Evolutionary conservation across 129 eudicot species (phyloP), one percentile per base, ranked within the genome.

Genomic region (Gnaphalium uliginosum): DNA sequence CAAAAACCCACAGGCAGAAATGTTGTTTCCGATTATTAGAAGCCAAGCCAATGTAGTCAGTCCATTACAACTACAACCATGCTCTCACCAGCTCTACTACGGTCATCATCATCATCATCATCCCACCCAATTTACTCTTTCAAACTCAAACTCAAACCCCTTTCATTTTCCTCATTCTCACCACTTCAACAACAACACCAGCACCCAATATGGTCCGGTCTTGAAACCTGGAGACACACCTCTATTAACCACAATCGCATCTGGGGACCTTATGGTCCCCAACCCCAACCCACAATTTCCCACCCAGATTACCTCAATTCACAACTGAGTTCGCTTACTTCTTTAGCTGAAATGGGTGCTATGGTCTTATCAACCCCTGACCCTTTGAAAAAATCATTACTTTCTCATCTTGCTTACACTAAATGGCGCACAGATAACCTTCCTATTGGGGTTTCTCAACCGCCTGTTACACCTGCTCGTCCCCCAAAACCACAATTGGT

Each of bases 221-320:
- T 90, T 14, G 82, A 86, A 18, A 77, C 37, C 71, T 93, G 98
- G 98, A 81, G 98, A 83, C 71, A 76, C 8, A 67, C 68, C 32
- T 77, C 89, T 6, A 73, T 90, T 21, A 90, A 93, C 83, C 78
- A 81, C 66, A 81, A 88, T 73, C 90, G 96, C n/a, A 64, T 81
- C 48, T 93, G 98, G 98, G 98, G 96, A 8, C 63, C 86, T n/a
- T 77, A 76, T 32, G 98, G 96, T 26, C 98, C 98, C 46, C 32
- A 83, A 64, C 82, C 83, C 23, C 57, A 74, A 66, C 74, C 75
- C 61, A 15, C 71, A 51, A 26, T 14, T 26, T 50, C 35, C 33
- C 64, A 56, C 26, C 72, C 68, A 35, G 26, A 78, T 37, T 37
- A 71, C 6, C 46, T 32, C 5, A 33, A n/a, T 30, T 6, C 21